Evolutionary conservation across 1,284 basidiomycete species (phyloP).

Genomic region (Pseudozyma sp.): DNA sequence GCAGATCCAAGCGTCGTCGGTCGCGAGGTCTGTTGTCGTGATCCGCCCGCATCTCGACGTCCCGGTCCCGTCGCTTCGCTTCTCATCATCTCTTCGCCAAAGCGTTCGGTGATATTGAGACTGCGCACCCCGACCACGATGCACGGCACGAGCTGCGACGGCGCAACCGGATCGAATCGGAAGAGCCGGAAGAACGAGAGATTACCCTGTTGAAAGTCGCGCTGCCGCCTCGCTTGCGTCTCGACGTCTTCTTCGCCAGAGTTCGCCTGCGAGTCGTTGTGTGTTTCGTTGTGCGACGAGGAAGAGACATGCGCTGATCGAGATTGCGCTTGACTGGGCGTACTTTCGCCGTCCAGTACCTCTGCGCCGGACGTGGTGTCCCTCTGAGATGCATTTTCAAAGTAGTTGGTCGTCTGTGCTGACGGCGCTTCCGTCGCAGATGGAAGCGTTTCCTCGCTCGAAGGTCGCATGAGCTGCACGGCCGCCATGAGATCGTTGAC

Average conservation of each 20-base stretch:
- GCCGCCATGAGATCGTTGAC: constrained; percentile 57
- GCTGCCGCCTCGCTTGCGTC: constrained; percentile 41
- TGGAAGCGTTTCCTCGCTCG: constrained; percentile 11
- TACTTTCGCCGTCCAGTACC: constrained; percentile 33
- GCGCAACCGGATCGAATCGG: constrained; percentile 56
- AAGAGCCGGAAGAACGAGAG: constrained; percentile 66
- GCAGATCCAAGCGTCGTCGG: constrained; percentile 35
- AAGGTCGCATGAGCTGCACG: constrained; percentile 46
- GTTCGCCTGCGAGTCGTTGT: background rate
- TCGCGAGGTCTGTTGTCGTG: constrained; percentile 37
- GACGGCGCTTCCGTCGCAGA: constrained; percentile 17
- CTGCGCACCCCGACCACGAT: constrained; percentile 65
- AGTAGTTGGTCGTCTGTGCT: constrained; percentile 35
- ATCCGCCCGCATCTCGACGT: constrained; percentile 18
- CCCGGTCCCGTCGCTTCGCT: constrained; percentile 23
- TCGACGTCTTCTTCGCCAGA: constrained; percentile 21
- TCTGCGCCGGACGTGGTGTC: constrained; percentile 33
- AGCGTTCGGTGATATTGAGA: constrained; percentile 53
- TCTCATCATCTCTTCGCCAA: constrained; percentile 36
- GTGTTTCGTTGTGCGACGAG: background rate
- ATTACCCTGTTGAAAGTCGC: constrained; percentile 59
- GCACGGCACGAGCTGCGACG: constrained; percentile 57
- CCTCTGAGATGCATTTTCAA: constrained; percentile 25
- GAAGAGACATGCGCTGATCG: background rate
- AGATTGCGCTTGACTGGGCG: constrained; percentile 2